A percentile compares a stretch with the other conserved stretches of the same genome.
Conservation (phyloP, 441 rosid species). For the Breynia disticha region DNA sequence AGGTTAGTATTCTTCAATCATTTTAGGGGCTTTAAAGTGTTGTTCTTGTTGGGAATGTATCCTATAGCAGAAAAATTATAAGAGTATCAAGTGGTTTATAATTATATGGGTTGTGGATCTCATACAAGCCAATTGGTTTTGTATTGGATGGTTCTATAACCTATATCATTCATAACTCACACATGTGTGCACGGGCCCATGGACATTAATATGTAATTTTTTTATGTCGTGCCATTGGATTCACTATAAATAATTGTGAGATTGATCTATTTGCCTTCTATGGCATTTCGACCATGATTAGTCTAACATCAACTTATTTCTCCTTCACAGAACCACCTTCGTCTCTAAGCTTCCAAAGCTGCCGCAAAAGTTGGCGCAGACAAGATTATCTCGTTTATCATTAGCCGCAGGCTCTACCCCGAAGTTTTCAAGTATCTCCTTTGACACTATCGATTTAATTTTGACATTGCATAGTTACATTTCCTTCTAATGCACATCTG, state of each 20-base stretch:
- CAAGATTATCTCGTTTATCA: conserved; percentile 48
- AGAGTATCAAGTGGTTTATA: too few species aligned
- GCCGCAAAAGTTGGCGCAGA: conserved; percentile 30
- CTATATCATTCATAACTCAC: too few species aligned
- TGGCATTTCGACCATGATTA: background rate
- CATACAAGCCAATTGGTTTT: too few species aligned
- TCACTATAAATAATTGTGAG: too few species aligned
- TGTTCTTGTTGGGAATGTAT: too few species aligned
- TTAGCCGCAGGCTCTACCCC: conserved; percentile 38
- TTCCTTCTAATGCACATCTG: background rate
- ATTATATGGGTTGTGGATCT: too few species aligned
- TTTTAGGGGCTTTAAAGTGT: background rate
- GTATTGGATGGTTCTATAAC: too few species aligned
- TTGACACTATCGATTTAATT: background rate
- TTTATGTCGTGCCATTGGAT: too few species aligned
- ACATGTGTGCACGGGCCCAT: too few species aligned
- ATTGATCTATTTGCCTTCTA: too few species aligned
- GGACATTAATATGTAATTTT: too few species aligned
- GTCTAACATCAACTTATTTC: conserved; percentile 3
- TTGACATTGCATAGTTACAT: background rate
- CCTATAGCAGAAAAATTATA: too few species aligned
- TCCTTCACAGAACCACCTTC: conserved; percentile 27
- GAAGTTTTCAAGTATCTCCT: conserved; percentile 14
- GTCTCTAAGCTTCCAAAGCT: conserved; percentile 60
- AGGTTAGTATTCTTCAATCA: conserved; percentile 33